phyloP scores from a whole-genome alignment of 495 filamentous ascomycete species.

The Penicillium arizonense region DNA sequence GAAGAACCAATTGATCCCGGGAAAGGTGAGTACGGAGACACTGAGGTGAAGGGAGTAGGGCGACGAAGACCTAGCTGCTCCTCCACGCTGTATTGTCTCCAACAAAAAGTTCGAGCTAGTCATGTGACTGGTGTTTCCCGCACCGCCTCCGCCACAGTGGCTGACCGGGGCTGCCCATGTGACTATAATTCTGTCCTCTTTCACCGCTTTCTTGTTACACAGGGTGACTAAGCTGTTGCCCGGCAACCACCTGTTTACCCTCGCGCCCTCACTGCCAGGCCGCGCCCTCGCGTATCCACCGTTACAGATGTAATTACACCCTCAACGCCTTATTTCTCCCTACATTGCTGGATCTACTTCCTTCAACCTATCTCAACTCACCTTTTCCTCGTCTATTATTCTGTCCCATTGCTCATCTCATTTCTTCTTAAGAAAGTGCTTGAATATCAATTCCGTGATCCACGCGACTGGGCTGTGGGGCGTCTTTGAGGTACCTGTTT shows the following conservation, averaged over 20 bases:
- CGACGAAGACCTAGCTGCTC: constrained; percentile 5
- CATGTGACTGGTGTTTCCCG: constrained; percentile 9
- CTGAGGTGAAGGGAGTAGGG: background rate
- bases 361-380: background rate
- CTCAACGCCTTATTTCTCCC: constrained; percentile 11
- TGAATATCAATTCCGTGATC: constrained; percentile 6
- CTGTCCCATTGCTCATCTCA: constrained; percentile 3
- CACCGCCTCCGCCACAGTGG: constrained; percentile 5
- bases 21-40: background rate
- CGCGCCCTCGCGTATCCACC: constrained; percentile 24
- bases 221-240: constrained; percentile 6
- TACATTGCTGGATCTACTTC: constrained; percentile 28
- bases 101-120: constrained; percentile 23
- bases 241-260: constrained; percentile 21
- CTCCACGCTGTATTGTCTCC: constrained; percentile 9
- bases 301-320: constrained; percentile 17
- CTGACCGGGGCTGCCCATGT: background rate
- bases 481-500: constrained; percentile 36
- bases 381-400: constrained; percentile 11
- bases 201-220: background rate
- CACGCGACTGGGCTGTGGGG: constrained; percentile 43
- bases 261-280: constrained; percentile 20
- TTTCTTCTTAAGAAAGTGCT: background rate
- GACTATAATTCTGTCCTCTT: background rate
- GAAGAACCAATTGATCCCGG: background rate